Percentiles rank a stretch among this genome's conserved stretches.
phyloP scores from a whole-genome alignment of 331 rosid genomes.

The Malus hybrid region DNA sequence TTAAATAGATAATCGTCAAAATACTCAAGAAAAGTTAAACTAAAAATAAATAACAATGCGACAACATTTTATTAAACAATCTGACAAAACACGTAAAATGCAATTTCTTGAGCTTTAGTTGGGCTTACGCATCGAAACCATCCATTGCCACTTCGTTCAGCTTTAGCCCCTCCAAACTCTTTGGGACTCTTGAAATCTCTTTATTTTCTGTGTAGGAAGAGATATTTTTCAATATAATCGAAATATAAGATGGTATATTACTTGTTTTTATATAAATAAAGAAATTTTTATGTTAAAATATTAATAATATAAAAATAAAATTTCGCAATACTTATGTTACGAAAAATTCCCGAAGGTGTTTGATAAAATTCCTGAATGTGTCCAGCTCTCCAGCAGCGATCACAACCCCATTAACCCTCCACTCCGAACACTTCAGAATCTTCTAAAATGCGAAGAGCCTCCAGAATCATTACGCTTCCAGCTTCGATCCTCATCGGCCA shows the following conservation, averaged over 20 bases:
- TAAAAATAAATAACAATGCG: too few relatives aligned
- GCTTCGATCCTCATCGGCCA: conserved; percentile 3
- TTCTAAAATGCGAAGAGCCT: conserved; percentile 38
- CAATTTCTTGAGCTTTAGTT: not conserved
- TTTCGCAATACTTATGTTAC: too few relatives aligned
- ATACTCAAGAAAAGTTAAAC: too few relatives aligned
- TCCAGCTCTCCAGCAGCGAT: not conserved
- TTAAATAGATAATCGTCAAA: too few relatives aligned
- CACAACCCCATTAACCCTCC: not conserved
- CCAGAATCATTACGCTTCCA: conserved; percentile 28
- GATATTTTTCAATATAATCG: too few relatives aligned
- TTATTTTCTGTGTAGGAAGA: too few relatives aligned
- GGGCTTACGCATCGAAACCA: not conserved
- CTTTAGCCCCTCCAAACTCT: not conserved
- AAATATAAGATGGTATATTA: too few relatives aligned
- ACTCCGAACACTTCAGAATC: not conserved
- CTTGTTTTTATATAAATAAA: too few relatives aligned
- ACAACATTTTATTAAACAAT: too few relatives aligned
- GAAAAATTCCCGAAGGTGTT: not conserved
- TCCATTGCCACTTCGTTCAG: not conserved
- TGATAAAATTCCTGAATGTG: not conserved
- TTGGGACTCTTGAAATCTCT: not conserved
- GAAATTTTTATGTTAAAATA: too few relatives aligned
- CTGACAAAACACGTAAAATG: not conserved
- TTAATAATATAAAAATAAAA: too few relatives aligned